Conservation (phyloP, 2,329 filamentous ascomycete species). For the Penicillium sp. region DNA sequence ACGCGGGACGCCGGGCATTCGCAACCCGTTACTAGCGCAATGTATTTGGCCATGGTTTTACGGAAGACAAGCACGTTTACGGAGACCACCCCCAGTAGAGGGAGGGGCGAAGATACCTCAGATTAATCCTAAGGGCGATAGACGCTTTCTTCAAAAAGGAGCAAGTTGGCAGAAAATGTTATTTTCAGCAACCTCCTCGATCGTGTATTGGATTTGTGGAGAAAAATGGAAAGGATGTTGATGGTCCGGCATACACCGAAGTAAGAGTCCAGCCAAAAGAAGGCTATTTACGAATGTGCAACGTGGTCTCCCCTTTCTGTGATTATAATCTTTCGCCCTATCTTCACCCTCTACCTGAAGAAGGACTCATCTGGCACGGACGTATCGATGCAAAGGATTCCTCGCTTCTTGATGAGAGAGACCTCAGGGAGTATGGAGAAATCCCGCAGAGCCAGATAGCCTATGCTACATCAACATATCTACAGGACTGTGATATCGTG, state of each 20-base stretch:
- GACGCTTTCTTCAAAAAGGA: slow-evolving; percentile 1
- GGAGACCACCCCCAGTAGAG: neutral
- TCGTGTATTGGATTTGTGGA: slow-evolving; percentile 2
- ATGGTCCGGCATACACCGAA: neutral
- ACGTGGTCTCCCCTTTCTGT: neutral
- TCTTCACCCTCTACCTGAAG: neutral
- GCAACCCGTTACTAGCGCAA: neutral
- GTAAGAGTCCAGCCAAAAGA: neutral
- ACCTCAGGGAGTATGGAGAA: neutral
- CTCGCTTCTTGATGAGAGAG: too few relatives aligned
- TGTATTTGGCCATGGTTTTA: neutral
- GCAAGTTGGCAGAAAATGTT: slow-evolving; percentile 6
- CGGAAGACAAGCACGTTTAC: neutral
- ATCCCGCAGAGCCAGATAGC: neutral
- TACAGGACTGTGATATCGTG: too few relatives aligned
- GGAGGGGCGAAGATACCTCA: neutral
- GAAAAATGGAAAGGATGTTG: neutral
- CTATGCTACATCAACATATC: neutral
- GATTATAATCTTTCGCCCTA: too few relatives aligned
- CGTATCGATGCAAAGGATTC: too few relatives aligned
- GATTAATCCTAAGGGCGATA: neutral
- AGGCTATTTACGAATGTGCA: neutral
- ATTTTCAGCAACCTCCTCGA: slow-evolving; percentile 6
- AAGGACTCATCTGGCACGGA: neutral
- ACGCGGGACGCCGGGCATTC: neutral